A percentile compares a stretch with the other conserved stretches of the same genome.
Evolutionary conservation across 2,329 filamentous ascomycete genomes (phyloP).

Genomic region (Neonectria faginata): DNA sequence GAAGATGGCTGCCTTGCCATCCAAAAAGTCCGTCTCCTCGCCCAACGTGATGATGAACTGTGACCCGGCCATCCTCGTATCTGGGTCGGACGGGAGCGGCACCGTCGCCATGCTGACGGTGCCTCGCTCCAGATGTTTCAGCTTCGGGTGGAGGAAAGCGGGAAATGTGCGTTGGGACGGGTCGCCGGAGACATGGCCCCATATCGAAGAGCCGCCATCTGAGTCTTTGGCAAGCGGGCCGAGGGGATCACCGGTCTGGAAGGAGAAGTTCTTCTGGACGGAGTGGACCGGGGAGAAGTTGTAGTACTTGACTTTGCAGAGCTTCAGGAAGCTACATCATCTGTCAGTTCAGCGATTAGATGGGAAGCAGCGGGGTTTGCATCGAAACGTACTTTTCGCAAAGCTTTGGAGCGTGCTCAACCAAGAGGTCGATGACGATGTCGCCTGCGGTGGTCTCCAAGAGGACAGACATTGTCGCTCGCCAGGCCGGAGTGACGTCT

Average conservation of each 20-base stretch:
- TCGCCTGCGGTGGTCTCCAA: constrained; percentile 94
- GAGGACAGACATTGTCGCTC: constrained; percentile 81
- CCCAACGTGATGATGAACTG: constrained; percentile 95
- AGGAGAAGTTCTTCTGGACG: constrained; percentile 94
- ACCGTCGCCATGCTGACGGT: constrained; percentile 99
- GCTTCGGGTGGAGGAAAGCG: constrained; percentile 85
- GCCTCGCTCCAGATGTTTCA: constrained; percentile 89
- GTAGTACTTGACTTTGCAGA: constrained; percentile 99
- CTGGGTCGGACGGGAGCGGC: constrained; percentile 78
- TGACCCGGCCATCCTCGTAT: constrained; percentile 84
- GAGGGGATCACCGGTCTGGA: constrained; percentile 94
- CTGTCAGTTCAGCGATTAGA: constrained; percentile 53
- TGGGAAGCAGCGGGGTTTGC: constrained; percentile 13
- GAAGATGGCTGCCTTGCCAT: constrained; percentile 95
- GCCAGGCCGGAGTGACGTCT: too few species aligned
- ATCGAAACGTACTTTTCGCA: constrained; percentile 89
- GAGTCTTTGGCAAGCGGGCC: constrained; percentile 86
- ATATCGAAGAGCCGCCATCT: constrained; percentile 93
- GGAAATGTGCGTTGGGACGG: constrained; percentile 80
- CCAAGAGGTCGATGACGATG: constrained; percentile 91
- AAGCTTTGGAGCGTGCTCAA: constrained; percentile 88
- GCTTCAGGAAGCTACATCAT: constrained; percentile 85
- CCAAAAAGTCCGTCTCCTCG: constrained; percentile 88
- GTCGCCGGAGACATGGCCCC: constrained; percentile 79
- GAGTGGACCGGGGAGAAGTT: constrained; percentile 95